phyloP scores from a whole-genome alignment of 257 asterid genomes.

The Datura wrightii region DNA sequence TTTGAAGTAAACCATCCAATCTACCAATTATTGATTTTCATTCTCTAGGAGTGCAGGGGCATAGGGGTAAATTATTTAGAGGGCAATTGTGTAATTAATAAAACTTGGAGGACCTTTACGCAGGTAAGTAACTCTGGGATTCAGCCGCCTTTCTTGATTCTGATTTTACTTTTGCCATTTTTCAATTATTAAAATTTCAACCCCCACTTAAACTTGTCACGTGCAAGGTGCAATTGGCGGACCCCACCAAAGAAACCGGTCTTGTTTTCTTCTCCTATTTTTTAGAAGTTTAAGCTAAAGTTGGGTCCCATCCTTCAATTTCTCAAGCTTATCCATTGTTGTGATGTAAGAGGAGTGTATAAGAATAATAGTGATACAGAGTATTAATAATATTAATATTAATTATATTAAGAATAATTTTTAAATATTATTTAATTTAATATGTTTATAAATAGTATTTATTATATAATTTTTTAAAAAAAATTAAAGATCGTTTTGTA shows the following conservation, averaged over 20 bases:
- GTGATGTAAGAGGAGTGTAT: too few relatives aligned
- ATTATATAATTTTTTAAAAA: too few relatives aligned
- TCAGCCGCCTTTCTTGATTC: slow-evolving; percentile 20
- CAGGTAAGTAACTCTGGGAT: background rate
- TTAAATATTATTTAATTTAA: too few relatives aligned
- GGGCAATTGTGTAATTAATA: background rate
- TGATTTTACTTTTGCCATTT: background rate
- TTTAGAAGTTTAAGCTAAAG: background rate
- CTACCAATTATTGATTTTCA: background rate
- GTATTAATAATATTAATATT: too few relatives aligned
- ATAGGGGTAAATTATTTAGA: background rate
- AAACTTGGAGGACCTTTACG: slow-evolving; percentile 4
- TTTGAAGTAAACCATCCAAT: background rate
- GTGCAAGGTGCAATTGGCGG: background rate
- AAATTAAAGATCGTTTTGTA: too few relatives aligned
- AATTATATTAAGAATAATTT: too few relatives aligned
- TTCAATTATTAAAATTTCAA: background rate
- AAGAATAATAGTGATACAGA: too few relatives aligned
- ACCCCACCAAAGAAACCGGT: background rate
- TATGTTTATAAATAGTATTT: too few relatives aligned
- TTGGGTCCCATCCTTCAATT: background rate
- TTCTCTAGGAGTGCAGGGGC: background rate
- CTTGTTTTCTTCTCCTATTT: background rate
- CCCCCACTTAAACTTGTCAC: background rate
- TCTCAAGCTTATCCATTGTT: background rate